Base-by-base conservation (phyloP, 1,284 basidiomycete genomes). In the Laetiporus sulphureus region DNA sequence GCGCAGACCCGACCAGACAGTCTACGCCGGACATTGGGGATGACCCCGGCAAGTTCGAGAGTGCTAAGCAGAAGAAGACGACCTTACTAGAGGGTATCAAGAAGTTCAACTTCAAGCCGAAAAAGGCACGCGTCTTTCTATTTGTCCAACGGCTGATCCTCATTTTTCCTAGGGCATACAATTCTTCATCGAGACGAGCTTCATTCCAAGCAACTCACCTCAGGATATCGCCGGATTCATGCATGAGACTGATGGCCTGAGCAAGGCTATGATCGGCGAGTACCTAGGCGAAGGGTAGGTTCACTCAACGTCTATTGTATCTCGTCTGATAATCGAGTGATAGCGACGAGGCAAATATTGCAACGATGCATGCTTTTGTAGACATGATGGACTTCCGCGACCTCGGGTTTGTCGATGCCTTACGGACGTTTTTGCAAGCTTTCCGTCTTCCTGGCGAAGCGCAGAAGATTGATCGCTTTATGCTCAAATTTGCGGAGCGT, bases 101-200 rank as follows among this genome's bases (percentile, higher is more conserved):
- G 64, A 92, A 92, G 63, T 99, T 99, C 69, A 99, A 99, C 66
- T 94, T 88, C 69, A 99, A 98, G 66, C 94, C 96, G 10, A 97
- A 96, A 65, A 76, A 83, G 53, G 90, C 88, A 54, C 16, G 24
- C 42, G 24, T 27, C 25, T 13, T 27, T 7, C 13, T 27, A 13
- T 13, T 27, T 27, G 13, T 7, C 8, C 25, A 13, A 8, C 25
- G 8, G 13, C 13, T 27, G 25, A 27, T 27, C 13, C 7, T 27
- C 25, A 13, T 27, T 18, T 15, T 15, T 12, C 25, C 6, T 22
- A 93, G 79, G 96, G 96, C 15, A 77, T 99, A 38, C 75, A 89
- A 65, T 97, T 91, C 60, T 73, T 99, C 40, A 62, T 93, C 31
- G 88, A 96, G 57, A 77, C 85, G 33, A 94, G 92, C 4, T 95